A percentile compares a stretch with the other conserved stretches of the same genome.
phyloP scores from a whole-genome alignment of 805 yeast species.

The Starmerella apis region DNA sequence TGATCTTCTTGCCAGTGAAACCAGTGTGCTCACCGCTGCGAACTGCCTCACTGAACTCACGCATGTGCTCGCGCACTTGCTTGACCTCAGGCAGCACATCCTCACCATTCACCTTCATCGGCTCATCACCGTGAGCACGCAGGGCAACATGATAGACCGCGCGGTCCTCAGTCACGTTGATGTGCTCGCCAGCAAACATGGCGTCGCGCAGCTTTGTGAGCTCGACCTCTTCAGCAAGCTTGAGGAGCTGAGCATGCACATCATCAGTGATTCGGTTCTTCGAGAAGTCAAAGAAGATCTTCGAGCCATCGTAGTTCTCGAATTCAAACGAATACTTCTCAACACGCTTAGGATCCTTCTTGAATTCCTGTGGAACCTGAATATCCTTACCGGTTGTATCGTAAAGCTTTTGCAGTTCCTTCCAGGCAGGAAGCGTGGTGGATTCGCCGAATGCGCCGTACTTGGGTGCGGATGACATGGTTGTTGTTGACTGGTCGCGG shows the following conservation, averaged over 20 bases:
- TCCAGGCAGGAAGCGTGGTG: constrained; percentile 67
- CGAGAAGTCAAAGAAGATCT: constrained; percentile 88
- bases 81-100: constrained; percentile 90
- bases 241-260: constrained; percentile 52
- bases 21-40: constrained; percentile 96
- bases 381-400: constrained; percentile 58
- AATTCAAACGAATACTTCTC: constrained; percentile 67
- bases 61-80: constrained; percentile 86
- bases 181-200: constrained; percentile 86
- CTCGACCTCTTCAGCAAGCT: constrained; percentile 81
- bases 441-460: constrained; percentile 20
- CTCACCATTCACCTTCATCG: constrained; percentile 79
- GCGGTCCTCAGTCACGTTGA: constrained; percentile 83
- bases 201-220: constrained; percentile 80
- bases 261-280: constrained; percentile 88
- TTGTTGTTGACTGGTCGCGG: neutral
- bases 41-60: constrained; percentile 80
- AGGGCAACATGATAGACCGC: constrained; percentile 96
- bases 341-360: constrained; percentile 63
- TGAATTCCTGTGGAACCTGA: constrained; percentile 68
- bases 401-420: constrained; percentile 59
- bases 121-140: constrained; percentile 79
- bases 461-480: constrained; percentile 13
- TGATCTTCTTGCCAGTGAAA: constrained; percentile 87
- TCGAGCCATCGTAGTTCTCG: constrained; percentile 73